Conservation (phyloP, 1,284 basidiomycete genomes). For the Boletus semigastroideus region DNA sequence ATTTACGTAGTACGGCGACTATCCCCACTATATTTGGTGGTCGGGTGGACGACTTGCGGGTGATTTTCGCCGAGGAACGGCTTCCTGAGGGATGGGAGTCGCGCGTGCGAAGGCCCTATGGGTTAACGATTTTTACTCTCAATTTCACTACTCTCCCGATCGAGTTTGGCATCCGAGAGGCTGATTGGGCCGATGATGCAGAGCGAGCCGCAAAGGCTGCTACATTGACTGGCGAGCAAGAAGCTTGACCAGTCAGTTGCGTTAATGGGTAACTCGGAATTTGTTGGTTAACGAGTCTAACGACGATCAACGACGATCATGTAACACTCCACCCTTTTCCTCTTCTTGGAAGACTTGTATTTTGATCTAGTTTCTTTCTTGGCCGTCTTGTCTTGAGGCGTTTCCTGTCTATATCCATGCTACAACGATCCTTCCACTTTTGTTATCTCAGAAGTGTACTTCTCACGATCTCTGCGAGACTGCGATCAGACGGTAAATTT, state of each 20-base stretch:
- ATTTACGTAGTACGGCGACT: constrained; percentile 1
- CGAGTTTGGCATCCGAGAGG: constrained; percentile 38
- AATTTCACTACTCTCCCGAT: constrained; percentile 53
- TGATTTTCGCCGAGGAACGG: constrained; percentile 61
- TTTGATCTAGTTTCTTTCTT: no score
- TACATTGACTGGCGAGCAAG: neutral
- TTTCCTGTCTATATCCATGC: no score
- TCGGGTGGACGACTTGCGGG: constrained; percentile 48
- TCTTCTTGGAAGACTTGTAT: no score
- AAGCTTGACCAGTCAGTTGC: neutral
- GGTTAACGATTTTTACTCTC: constrained; percentile 59
- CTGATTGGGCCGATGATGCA: constrained; percentile 13
- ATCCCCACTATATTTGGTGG: constrained; percentile 60
- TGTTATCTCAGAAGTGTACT: no score
- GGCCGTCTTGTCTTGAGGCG: no score
- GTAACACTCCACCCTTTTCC: neutral
- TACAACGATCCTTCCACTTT: no score
- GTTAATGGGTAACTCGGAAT: neutral
- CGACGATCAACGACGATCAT: neutral
- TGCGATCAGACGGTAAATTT: no score
- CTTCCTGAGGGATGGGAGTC: constrained; percentile 70
- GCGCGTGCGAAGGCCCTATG: constrained; percentile 46
- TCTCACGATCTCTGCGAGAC: no score
- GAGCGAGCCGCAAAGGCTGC: neutral
- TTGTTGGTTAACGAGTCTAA: no score